Evolutionary conservation across 129 eudicot species (phyloP), one percentile per base, ranked within the genome.

Genomic region (Lactuca sativa): DNA sequence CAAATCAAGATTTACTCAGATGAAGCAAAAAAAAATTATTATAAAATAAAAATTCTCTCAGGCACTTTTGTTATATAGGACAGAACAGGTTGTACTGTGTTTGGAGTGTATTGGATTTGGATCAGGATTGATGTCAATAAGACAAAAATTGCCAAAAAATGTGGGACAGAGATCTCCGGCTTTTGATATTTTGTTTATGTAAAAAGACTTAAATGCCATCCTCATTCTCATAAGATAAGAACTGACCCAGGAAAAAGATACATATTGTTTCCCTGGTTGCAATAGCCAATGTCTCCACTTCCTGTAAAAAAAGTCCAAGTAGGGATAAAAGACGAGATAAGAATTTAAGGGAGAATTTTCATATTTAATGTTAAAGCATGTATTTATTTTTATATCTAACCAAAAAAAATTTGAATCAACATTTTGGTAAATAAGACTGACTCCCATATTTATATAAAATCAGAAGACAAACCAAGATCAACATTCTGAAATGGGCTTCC

Each of bases 241-340:
- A 69, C 96, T 84, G 9, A 88, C 98, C 98, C 96, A 9, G 98
- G 98, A 62, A 92, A 92, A 60, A 92, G 88, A 74, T 86, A 92
- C 98, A 92, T 92, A 77, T 89, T 92, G 72, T 92, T 92, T 81
- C 91, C 98, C 71, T 92, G 95, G 85, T 92, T 92, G 82, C 91
- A 76, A 72, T 92, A 86, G 64, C 96, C 98, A 81, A 89, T 76
- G 33, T 77, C 77, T 59, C 98, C 96, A 77, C 73, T 83, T 78
- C 96, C 98, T 89, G 89, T 8, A 62, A 60, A 56, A 8, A 16
- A 43, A 8, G 49, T 8, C 49, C 36, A 61, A 16, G 37, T 53
- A 53, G 33, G 21, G 14, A 58, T 0, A 59, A 25, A 55, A 38
- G 33, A 40, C 52, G 0, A 9, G 3, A 25, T 25, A 25, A 25